Evolutionary conservation across 495 filamentous ascomycete genomes (phyloP).

Genomic region (Aspergillus saccharolyticus): DNA sequence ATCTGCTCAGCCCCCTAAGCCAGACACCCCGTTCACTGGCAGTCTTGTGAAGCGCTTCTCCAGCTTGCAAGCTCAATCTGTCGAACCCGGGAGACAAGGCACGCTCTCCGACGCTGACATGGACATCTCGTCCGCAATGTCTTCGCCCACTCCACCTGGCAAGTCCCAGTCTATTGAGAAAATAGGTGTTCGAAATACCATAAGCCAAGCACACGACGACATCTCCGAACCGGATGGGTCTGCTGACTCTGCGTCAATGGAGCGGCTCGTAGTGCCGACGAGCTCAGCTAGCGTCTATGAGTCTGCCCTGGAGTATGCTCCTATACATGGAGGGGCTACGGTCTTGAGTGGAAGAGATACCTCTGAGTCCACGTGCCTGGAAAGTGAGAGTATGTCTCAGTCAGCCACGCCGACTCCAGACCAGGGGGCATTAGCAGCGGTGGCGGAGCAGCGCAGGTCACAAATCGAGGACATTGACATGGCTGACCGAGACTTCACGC

Average conservation of each 20-base stretch:
- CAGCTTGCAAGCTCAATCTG: slow-evolving; percentile 27
- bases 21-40: slow-evolving; percentile 24
- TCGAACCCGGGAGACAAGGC: slow-evolving; percentile 10
- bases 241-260: neutral
- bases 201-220: neutral
- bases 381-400: neutral
- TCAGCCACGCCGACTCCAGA: neutral
- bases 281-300: neutral
- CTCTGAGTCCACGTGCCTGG: neutral
- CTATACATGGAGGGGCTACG: neutral
- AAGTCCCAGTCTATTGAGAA: neutral
- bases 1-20: neutral
- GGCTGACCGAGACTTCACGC: neutral
- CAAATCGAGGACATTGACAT: neutral
- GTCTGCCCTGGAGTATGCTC: neutral
- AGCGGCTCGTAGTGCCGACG: neutral
- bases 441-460: neutral
- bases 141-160: slow-evolving; percentile 4
- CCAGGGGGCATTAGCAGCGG: neutral
- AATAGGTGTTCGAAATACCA: neutral
- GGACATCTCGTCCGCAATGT: slow-evolving; percentile 10
- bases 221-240: neutral
- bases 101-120: slow-evolving; percentile 8
- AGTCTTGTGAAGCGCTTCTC: slow-evolving; percentile 29
- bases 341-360: neutral